Conservation (phyloP, 371 early-diverging fungal genomes). For the Gilbertella persicaria region DNA sequence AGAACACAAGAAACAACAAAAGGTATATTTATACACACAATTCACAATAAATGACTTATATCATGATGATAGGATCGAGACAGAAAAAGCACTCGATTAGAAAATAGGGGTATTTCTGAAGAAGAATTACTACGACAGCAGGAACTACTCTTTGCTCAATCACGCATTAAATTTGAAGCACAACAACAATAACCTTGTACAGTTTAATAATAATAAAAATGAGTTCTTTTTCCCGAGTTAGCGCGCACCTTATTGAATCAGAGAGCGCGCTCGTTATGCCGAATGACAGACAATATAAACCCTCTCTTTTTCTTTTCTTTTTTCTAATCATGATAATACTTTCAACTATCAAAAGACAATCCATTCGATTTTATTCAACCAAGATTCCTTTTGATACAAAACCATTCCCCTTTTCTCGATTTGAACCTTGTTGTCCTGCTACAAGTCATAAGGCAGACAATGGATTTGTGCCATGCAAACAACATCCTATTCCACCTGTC, state of each 20-base stretch:
- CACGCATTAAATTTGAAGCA: slow-evolving; percentile 74
- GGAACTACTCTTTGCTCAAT: slow-evolving; percentile 92
- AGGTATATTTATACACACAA: slow-evolving; percentile 44
- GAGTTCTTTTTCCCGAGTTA: slow-evolving; percentile 3
- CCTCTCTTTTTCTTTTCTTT: neutral
- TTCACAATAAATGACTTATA: neutral
- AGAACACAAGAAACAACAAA: slow-evolving; percentile 88
- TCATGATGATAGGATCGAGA: slow-evolving; percentile 81
- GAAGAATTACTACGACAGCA: slow-evolving; percentile 93
- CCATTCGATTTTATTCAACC: slow-evolving; percentile 13
- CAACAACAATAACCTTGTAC: slow-evolving; percentile 52
- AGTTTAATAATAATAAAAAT: slow-evolving; percentile 12
- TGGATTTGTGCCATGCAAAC: slow-evolving; percentile 43
- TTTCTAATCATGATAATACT: neutral
- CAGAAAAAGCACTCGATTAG: slow-evolving; percentile 82
- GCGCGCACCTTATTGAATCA: neutral
- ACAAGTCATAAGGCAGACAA: slow-evolving; percentile 18
- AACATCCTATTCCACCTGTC: slow-evolving; percentile 46
- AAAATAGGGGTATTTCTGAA: slow-evolving; percentile 86
- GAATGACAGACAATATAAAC: neutral
- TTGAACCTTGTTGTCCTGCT: slow-evolving; percentile 48
- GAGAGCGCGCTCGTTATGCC: neutral
- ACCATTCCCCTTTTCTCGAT: slow-evolving; percentile 41
- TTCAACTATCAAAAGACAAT: no score
- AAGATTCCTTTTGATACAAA: slow-evolving; percentile 41